A percentile compares a stretch with the other conserved stretches of the same genome.
Conservation (phyloP, 2,329 filamentous ascomycete species). For the Aspergillus jensenii region DNA sequence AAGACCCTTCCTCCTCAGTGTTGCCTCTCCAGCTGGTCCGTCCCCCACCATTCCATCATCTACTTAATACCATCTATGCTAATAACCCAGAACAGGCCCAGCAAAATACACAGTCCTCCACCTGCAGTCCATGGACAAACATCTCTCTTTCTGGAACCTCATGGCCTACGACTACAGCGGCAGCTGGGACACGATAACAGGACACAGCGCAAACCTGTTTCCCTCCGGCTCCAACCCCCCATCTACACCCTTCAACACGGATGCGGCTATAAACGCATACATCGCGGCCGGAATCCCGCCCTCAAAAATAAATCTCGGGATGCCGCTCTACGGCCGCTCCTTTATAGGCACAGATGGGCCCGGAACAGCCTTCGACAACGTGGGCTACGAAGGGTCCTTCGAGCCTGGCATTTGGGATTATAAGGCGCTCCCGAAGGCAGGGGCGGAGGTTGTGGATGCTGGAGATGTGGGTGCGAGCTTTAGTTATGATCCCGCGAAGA, state of each 20-base stretch:
- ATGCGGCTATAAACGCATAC: slow-evolving; percentile 71
- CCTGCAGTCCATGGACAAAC: slow-evolving; percentile 46
- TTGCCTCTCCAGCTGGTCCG: slow-evolving; percentile 46
- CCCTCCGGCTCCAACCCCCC: slow-evolving; percentile 56
- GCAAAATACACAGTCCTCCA: slow-evolving; percentile 45
- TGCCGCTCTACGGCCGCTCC: slow-evolving; percentile 87
- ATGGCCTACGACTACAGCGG: slow-evolving; percentile 91
- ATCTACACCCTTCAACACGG: slow-evolving; percentile 76
- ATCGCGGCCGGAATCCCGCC: slow-evolving; percentile 61
- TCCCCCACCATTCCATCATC: not conserved
- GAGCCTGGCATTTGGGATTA: slow-evolving; percentile 86
- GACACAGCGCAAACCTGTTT: slow-evolving; percentile 80
- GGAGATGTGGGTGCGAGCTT: slow-evolving; percentile 65
- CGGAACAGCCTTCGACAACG: slow-evolving; percentile 67
- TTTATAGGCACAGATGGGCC: slow-evolving; percentile 77
- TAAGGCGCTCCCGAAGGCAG: slow-evolving; percentile 74
- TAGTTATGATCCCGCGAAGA: slow-evolving; percentile 63
- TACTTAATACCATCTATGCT: not conserved
- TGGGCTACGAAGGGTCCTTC: slow-evolving; percentile 73
- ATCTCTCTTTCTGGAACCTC: slow-evolving; percentile 54
- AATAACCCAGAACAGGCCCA: slow-evolving; percentile 31
- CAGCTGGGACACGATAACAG: slow-evolving; percentile 70
- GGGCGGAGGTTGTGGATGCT: slow-evolving; percentile 63
- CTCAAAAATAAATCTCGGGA: slow-evolving; percentile 79
- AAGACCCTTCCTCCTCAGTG: slow-evolving; percentile 47